Evolutionary conservation across 192 early-diverging fungal species (phyloP), one percentile per base, ranked within the genome.

Genomic region (Coemansia umbellata): DNA sequence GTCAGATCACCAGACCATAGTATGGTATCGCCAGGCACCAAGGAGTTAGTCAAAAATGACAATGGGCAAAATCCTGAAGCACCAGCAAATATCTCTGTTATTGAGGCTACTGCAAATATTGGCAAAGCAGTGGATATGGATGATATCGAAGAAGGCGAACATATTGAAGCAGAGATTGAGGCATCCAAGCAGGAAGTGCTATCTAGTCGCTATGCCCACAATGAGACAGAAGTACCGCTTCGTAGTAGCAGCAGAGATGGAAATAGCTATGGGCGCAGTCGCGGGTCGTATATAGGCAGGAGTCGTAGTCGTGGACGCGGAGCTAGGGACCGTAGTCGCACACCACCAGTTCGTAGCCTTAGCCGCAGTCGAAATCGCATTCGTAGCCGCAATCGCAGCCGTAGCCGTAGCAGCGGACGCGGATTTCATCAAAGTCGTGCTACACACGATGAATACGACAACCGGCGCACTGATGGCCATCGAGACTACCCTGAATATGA

Each of bases 111-210:
- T n/a, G 10, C 3, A 2, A 30, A 42, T n/a, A 36, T 11, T 3
- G 22, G 27, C n/a, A 23, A 17, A 10, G 22, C 30, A n/a, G 47
- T 58, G 22, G 44, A 68, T 24, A 60, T 66, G 39, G 72, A 75
- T 27, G 72, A 75, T 27, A 47, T 75, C 28, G 72, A 75, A n/a
- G 72, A 75, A 13, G 72, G 72, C 26, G 72, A 75, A 57, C 72
- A 75, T 21, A 60, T 75, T 23, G 72, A 74, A 32, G 49, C 32
- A 10, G 71, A 51, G 26, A 40, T 47, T 8, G 66, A 75, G 26
- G 27, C 39, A 15, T 60, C 49, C 3, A 11, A 26, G 8, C 42
- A 33, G 0, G 22, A 41, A 19, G 19, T 36, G n/a, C n/a, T 23
- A 17, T 37, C 56, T 33, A 11, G 31, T 17, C 33, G 28, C 4